Conservation (phyloP, 2,329 filamentous ascomycete species). For the Trichoderma simmonsii region DNA sequence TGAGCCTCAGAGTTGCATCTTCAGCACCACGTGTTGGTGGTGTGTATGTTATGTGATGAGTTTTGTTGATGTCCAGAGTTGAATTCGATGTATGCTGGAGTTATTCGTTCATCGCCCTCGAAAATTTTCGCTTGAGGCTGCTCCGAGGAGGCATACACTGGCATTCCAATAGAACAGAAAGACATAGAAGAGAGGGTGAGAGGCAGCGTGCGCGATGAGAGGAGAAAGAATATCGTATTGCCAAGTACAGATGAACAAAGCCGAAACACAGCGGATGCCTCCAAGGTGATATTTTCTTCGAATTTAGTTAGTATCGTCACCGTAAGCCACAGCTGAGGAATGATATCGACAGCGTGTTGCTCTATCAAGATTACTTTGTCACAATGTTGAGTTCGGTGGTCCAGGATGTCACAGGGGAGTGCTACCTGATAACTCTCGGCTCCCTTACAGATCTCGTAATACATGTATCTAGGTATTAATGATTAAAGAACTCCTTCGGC, state of each 20-base stretch:
- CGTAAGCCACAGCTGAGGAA: not conserved
- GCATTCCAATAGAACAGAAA: not conserved
- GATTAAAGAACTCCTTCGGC: not conserved
- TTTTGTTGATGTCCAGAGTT: not conserved
- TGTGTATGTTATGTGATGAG: not conserved
- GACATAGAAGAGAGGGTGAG: not conserved
- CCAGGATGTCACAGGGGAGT: not conserved
- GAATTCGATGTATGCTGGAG: not conserved
- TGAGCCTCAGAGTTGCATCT: not conserved
- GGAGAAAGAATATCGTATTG: not conserved
- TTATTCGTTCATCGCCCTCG: not conserved
- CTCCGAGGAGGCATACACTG: no score
- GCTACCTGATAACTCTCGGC: not conserved
- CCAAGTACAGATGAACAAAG: not conserved
- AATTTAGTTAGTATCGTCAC: not conserved
- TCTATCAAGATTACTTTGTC: not conserved
- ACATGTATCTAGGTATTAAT: not conserved
- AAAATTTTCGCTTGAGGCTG: not conserved
- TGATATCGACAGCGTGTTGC: not conserved
- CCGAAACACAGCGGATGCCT: not conserved
- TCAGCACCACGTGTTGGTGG: not conserved
- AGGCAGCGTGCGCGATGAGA: not conserved
- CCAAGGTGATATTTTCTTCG: not conserved
- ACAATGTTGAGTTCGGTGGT: not conserved
- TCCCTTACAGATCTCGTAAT: not conserved